Evolutionary conservation across 2,329 filamentous ascomycete genomes (phyloP).

Genomic region (Aotearoamyces nothofagi): DNA sequence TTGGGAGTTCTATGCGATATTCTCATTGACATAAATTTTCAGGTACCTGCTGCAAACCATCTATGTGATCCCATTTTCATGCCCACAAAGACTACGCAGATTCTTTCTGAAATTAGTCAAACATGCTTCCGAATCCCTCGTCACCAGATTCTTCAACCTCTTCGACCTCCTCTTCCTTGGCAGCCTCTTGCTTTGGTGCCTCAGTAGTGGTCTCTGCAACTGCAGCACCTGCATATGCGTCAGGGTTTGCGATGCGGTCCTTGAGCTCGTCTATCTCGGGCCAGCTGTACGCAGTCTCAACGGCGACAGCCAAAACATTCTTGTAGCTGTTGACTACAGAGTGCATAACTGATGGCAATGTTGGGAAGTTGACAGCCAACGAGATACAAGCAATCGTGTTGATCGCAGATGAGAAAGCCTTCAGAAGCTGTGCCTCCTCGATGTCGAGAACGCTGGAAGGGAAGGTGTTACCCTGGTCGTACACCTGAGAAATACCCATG

Average conservation of each 20-base stretch:
- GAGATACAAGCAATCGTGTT: constrained; percentile 81
- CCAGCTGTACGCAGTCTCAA: constrained; percentile 88
- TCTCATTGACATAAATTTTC: too few relatives aligned
- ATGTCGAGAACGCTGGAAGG: constrained; percentile 77
- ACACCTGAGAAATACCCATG: constrained; percentile 92
- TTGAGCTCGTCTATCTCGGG: constrained; percentile 94
- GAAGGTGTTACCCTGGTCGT: constrained; percentile 95
- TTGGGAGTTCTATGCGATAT: too few relatives aligned
- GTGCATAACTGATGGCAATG: constrained; percentile 91
- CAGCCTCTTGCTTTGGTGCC: constrained; percentile 32
- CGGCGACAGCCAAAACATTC: constrained; percentile 79
- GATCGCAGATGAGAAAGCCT: constrained; percentile 67
- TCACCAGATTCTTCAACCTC: constrained; percentile 51
- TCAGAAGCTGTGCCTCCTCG: constrained; percentile 84
- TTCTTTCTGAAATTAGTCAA: too few relatives aligned
- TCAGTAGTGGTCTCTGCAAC: constrained; percentile 40
- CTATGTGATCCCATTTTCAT: too few relatives aligned
- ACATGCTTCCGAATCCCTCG: constrained; percentile 62
- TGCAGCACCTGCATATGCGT: constrained; percentile 78
- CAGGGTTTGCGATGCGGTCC: constrained; percentile 98
- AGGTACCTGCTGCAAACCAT: too few relatives aligned
- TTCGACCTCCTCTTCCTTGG: constrained; percentile 45
- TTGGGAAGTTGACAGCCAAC: constrained; percentile 87
- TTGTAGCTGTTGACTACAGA: constrained; percentile 96
- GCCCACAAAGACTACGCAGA: too few relatives aligned